phyloP scores from a whole-genome alignment of 2,329 filamentous ascomycete species.

The Nigrospora oryzae region DNA sequence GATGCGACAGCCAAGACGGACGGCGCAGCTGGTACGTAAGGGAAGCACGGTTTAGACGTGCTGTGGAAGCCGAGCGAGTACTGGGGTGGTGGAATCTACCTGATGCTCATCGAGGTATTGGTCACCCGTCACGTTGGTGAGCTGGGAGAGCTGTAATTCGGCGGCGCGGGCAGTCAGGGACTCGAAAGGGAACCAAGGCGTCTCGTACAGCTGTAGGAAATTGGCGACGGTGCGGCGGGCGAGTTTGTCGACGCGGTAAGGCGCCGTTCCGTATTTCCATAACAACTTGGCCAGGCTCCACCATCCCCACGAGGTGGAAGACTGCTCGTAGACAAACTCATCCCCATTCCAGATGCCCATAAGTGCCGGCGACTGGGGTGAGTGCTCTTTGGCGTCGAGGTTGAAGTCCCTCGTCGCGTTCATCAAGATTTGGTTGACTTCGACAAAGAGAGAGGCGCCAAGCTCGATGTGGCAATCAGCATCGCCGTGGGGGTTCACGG shows the following conservation, averaged over 20 bases:
- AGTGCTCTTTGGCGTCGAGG: conserved; percentile 45
- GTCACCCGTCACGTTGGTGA: conserved; percentile 64
- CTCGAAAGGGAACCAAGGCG: conserved; percentile 74
- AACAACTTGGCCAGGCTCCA: conserved; percentile 73
- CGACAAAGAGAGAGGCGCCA: conserved; percentile 86
- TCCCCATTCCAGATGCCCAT: conserved; percentile 82
- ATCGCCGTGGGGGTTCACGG: conserved; percentile 68
- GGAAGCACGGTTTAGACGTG: too few species aligned
- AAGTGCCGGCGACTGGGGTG: conserved; percentile 40
- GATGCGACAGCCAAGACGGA: too few species aligned
- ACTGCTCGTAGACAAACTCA: conserved; percentile 60
- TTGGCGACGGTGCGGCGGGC: conserved; percentile 62
- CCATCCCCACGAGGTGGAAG: conserved; percentile 56
- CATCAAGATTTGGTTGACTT: conserved; percentile 73
- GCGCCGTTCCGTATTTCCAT: conserved; percentile 78
- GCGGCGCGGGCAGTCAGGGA: conserved; percentile 63
- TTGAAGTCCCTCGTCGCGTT: conserved; percentile 64
- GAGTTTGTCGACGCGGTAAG: conserved; percentile 63
- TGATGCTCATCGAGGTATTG: conserved; percentile 62
- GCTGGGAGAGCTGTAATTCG: conserved; percentile 56
- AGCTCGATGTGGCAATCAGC: conserved; percentile 66
- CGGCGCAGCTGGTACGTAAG: too few species aligned
- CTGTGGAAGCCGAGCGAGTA: neutral
- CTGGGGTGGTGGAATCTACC: conserved; percentile 19
- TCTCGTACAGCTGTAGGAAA: conserved; percentile 74